Percentiles rank a stretch among this genome's conserved stretches.
Conservation (phyloP, 148 eudicot genomes). For the Mesembryanthemum crystallinum region DNA sequence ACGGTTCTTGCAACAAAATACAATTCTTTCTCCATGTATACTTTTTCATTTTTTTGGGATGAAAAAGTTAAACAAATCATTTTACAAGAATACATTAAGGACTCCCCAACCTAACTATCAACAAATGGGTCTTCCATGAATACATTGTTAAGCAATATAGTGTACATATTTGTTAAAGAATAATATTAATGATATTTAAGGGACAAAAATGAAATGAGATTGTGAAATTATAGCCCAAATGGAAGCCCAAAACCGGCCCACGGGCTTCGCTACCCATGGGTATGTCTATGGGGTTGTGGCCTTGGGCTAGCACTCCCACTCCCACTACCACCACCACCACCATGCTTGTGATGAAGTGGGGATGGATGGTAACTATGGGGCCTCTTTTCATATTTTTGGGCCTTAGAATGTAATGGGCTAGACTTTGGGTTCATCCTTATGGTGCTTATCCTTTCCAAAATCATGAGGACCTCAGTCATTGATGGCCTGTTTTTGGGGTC, state of each 20-base stretch:
- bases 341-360: conserved; percentile 14
- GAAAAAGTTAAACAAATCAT: no score
- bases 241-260: not conserved
- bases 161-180: no score
- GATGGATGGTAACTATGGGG: conserved; percentile 17
- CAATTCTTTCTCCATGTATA: no score
- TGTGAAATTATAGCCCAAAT: not conserved
- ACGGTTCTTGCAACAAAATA: no score
- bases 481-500: conserved; percentile 56
- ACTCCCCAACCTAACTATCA: no score
- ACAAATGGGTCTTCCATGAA: no score
- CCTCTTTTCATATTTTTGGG: not conserved
- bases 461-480: conserved; percentile 52
- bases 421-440: conserved; percentile 38
- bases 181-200: not conserved
- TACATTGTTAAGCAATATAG: no score
- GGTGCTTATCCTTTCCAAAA: conserved; percentile 40
- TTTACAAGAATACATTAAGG: no score
- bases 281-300: conserved; percentile 14
- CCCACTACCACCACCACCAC: conserved; percentile 6
- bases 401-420: conserved; percentile 11
- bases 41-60: no score
- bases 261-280: not conserved
- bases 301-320: conserved; percentile 17
- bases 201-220: not conserved